phyloP scores from a whole-genome alignment of 441 rosid species.

The Populus hybrid region DNA sequence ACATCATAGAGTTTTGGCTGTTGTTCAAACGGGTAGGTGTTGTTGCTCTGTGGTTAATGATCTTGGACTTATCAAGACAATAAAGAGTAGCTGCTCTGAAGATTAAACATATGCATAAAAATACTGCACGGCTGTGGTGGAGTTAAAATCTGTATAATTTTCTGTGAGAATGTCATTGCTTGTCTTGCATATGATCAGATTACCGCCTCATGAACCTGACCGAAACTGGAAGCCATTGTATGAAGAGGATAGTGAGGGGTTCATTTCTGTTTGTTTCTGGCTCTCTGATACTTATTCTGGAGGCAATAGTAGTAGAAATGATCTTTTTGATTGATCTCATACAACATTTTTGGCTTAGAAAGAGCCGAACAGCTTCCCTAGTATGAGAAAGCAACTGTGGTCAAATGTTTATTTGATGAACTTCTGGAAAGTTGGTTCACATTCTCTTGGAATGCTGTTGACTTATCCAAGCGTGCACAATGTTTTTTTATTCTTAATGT shows the following conservation, averaged over 20 bases:
- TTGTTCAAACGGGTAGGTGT: neutral
- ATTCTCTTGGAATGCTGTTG: neutral
- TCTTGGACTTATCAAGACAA: neutral
- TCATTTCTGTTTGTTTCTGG: neutral
- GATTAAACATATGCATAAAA: neutral
- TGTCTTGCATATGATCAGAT: neutral
- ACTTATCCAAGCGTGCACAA: neutral
- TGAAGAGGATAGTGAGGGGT: neutral
- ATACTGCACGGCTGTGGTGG: neutral
- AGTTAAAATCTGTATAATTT: neutral
- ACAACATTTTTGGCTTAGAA: neutral
- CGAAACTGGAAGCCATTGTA: neutral
- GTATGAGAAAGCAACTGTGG: neutral
- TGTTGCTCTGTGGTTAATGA: neutral
- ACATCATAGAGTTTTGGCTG: neutral
- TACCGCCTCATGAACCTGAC: neutral
- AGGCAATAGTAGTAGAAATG: neutral
- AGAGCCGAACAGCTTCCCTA: neutral
- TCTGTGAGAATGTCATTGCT: neutral
- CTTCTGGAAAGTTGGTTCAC: neutral
- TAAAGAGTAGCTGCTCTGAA: neutral
- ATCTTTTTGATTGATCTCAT: neutral
- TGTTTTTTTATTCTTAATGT: neutral
- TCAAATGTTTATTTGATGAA: neutral
- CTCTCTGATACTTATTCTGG: neutral